Evolutionary conservation across 257 asterid species (phyloP).

Genomic region (Salvia rosmarinus): DNA sequence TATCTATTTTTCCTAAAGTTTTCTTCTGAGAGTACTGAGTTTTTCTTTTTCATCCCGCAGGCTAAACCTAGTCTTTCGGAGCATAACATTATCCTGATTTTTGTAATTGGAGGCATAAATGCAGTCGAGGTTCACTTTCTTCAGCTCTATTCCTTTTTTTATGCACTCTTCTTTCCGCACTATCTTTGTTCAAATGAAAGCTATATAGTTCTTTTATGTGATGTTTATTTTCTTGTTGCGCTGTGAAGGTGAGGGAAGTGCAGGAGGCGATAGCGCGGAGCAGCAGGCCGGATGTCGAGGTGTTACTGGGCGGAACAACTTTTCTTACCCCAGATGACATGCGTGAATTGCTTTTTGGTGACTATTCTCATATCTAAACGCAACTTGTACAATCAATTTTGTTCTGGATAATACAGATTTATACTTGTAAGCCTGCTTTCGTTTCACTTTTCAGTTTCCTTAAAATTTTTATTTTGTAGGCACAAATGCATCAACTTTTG

Average conservation of each 20-base stretch:
- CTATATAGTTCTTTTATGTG: background rate
- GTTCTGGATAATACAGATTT: constrained; percentile 19
- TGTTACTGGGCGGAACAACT: constrained; percentile 90
- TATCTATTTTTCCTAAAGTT: constrained; percentile 12
- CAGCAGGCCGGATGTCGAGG: constrained; percentile 76
- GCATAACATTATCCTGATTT: constrained; percentile 76
- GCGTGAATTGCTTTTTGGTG: constrained; percentile 87
- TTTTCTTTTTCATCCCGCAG: constrained; percentile 47
- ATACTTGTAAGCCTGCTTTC: constrained; percentile 16
- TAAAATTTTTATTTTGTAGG: background rate
- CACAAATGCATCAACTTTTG: background rate
- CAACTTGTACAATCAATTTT: constrained; percentile 18
- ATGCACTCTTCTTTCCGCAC: background rate
- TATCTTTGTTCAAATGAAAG: background rate
- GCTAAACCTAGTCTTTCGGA: constrained; percentile 90
- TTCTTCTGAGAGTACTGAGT: constrained; percentile 3
- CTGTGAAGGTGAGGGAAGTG: constrained; percentile 73
- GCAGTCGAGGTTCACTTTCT: constrained; percentile 76
- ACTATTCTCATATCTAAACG: constrained; percentile 54
- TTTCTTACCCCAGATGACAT: constrained; percentile 83
- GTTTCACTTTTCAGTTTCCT: constrained; percentile 4
- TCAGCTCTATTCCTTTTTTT: constrained; percentile 16
- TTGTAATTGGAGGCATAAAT: constrained; percentile 88
- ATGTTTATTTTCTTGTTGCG: constrained; percentile 30
- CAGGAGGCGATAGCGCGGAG: constrained; percentile 83